phyloP scores from a whole-genome alignment of 1,284 basidiomycete species.

The Quambalaria eucalypti region DNA sequence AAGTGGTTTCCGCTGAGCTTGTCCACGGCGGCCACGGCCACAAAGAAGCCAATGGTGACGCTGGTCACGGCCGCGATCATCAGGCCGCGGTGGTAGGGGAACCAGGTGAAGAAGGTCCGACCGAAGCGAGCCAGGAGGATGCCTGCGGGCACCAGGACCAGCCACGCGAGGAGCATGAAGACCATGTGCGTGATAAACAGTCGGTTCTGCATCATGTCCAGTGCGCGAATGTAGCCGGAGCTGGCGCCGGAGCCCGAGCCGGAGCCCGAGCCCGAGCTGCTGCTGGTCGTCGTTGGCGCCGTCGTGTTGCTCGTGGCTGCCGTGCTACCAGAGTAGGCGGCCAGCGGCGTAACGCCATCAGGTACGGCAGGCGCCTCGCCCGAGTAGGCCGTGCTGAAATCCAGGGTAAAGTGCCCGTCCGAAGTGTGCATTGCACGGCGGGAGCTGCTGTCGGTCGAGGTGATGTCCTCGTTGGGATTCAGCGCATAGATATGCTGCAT shows the following conservation, averaged over 20 bases:
- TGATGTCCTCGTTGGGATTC: constrained; percentile 16
- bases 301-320: constrained; percentile 5
- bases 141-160: constrained; percentile 57
- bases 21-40: constrained; percentile 51
- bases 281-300: constrained; percentile 2
- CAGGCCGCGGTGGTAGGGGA: constrained; percentile 53
- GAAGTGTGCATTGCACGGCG: constrained; percentile 14
- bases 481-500: constrained; percentile 29
- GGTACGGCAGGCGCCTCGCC: constrained; percentile 13
- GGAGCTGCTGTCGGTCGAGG: constrained; percentile 10
- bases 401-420: constrained; percentile 18
- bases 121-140: constrained; percentile 57
- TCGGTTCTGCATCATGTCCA: constrained; percentile 14
- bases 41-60: constrained; percentile 55
- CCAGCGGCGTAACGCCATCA: constrained; percentile 10
- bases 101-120: constrained; percentile 58
- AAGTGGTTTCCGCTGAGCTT: constrained; percentile 10
- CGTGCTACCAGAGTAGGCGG: neutral
- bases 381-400: constrained; percentile 29
- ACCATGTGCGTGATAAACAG: constrained; percentile 30
- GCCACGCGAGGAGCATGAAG: constrained; percentile 52
- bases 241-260: neutral
- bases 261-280: neutral
- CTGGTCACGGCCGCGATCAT: constrained; percentile 52
- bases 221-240: neutral